Conservation (phyloP, 108 stramenopile genomes). For the Nannochloropsis oceanica region DNA sequence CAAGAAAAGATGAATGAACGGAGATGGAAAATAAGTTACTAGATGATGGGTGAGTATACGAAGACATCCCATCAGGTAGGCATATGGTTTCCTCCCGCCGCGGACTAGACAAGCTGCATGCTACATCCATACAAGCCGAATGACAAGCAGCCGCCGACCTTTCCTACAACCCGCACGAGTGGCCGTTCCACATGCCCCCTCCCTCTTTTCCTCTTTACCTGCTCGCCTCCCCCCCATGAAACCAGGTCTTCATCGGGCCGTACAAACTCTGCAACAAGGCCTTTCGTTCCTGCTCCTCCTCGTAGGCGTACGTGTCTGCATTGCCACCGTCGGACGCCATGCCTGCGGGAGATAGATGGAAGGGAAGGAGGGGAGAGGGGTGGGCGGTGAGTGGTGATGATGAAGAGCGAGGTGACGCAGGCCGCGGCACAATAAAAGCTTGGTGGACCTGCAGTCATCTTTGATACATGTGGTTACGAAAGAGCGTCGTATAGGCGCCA, state of each 20-base stretch:
- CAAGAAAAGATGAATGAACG: background rate
- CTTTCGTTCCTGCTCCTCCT: slow-evolving; percentile 28
- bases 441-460: background rate
- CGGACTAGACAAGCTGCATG: too few relatives aligned
- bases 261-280: slow-evolving; percentile 24
- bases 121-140: too few relatives aligned
- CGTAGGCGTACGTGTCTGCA: slow-evolving; percentile 24
- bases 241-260: slow-evolving; percentile 26
- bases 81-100: too few relatives aligned
- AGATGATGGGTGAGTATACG: too few relatives aligned
- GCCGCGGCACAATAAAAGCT: background rate
- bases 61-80: too few relatives aligned
- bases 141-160: too few relatives aligned
- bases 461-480: too few relatives aligned
- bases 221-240: slow-evolving; percentile 8
- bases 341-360: background rate
- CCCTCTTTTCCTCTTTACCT: background rate
- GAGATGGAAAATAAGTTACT: too few relatives aligned
- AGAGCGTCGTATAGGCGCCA: too few relatives aligned
- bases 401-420: too few relatives aligned
- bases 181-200: too few relatives aligned
- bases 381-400: background rate
- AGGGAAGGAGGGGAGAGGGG: background rate
- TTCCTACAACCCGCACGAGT: too few relatives aligned
- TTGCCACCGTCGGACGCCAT: background rate